Evolutionary conservation across 352 stramenopile genomes (phyloP), one percentile per base, ranked within the genome.

Genomic region (Phytophthora tentaculata): DNA sequence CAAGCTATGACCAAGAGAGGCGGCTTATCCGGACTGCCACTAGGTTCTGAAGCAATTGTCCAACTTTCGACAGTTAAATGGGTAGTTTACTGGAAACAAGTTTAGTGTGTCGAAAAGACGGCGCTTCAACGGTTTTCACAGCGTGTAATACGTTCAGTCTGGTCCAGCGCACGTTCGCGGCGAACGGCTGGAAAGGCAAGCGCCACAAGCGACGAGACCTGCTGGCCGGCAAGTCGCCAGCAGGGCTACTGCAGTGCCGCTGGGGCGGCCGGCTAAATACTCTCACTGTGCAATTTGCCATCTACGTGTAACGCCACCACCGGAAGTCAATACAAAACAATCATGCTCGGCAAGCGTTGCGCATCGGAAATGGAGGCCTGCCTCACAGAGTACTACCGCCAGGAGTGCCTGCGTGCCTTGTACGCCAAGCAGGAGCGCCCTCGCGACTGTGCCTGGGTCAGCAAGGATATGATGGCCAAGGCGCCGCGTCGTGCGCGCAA

Each of bases 321-420:
- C 67, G 60, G 20, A 63, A 72, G 47, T 6, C 23, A 55, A 20
- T 39, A 13, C 14, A 35, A 10, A 22, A n/a, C 37, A 67, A 64
- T 57, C 14, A 85, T 90, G 78, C 66, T 92, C 24, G 81, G 83
- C 79, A 94, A 94, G 72, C 83, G 86, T 72, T 83, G 71, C 76
- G 78, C 80, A 45, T 78, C 76, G 39, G 76, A 94, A 61, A 89
- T 89, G 70, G 85, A 93, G 74, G 80, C 80, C 44, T 83, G 77
- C 71, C 67, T 94, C 55, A 94, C 86, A 32, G 86, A 94, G 74
- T 94, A 88, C 76, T 94, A 94, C 73, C 83, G 86, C 61, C 83
- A 90, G 56, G 86, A 92, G 67, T 94, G 86, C 52, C 79, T 94
- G 48, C 83, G 83, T 54, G 75, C 86, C 47, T 75, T 94, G 58